Percentiles rank a stretch among this genome's conserved stretches.
These are phyloP conservation scores for Daedaleopsis nitida DNA, from an alignment of 768 basidiomycete genomes.

Conservation along the genomic window DNA sequence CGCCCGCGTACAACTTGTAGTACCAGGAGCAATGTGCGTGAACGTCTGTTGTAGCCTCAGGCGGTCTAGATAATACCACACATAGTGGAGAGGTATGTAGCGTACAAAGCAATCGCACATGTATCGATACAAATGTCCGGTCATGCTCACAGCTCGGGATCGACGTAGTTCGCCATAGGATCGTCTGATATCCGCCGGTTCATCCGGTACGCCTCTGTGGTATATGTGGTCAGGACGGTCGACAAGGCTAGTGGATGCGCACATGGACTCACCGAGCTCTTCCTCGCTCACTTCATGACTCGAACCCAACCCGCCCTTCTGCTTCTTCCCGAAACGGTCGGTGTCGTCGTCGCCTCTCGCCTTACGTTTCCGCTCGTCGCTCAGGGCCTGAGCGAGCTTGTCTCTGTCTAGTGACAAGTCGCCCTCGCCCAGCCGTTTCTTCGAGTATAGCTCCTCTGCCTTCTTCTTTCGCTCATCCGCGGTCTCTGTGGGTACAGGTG, in stretches of 20 bases:
- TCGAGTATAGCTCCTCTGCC: slow-evolving; percentile 73
- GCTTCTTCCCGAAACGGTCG: slow-evolving; percentile 61
- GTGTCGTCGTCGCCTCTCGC: slow-evolving; percentile 56
- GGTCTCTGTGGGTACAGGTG: slow-evolving; percentile 26
- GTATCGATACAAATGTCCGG: slow-evolving; percentile 11
- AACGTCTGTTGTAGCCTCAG: too few species aligned
- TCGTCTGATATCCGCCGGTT: slow-evolving; percentile 73
- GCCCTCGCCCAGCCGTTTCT: slow-evolving; percentile 80
- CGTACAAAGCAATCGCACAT: slow-evolving; percentile 10
- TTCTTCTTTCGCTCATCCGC: slow-evolving; percentile 38
- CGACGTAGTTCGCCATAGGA: slow-evolving; percentile 93
- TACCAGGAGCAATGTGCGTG: too few species aligned
- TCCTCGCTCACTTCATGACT: slow-evolving; percentile 89
- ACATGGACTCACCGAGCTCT: slow-evolving; percentile 62
- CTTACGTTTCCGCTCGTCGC: slow-evolving; percentile 76
- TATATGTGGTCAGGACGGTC: slow-evolving; percentile 15
- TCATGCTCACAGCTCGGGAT: slow-evolving; percentile 42
- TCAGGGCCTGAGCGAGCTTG: slow-evolving; percentile 66
- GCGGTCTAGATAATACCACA: too few species aligned
- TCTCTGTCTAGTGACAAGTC: slow-evolving; percentile 76
- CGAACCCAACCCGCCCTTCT: slow-evolving; percentile 51
- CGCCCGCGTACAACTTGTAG: background rate
- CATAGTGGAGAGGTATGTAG: background rate
- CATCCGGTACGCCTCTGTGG: slow-evolving; percentile 90
- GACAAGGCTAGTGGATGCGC: background rate